Base-by-base conservation (phyloP, 345 rosid genomes). In the Linum trigynum region DNA sequence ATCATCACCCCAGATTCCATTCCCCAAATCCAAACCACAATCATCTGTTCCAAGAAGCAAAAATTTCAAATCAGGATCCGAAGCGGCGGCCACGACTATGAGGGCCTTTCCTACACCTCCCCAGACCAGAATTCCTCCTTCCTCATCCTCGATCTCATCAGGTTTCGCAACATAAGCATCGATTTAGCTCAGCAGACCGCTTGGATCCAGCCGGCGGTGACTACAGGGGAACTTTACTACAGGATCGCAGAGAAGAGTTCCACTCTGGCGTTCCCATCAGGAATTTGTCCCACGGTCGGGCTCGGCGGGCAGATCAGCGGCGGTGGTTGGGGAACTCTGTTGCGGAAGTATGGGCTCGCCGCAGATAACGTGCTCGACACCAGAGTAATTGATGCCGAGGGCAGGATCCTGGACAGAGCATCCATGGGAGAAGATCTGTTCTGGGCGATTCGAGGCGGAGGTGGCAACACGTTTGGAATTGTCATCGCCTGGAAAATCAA, bases 51-150 rank as follows among this genome's bases (percentile, higher is more conserved):
- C 62, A 17, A 7, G 10, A 59, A 35, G 9, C 62, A 17, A 14
- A 36, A 36, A 7, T 3, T 59, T 2, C 39, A 17, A 8, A 4
- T 59, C 15, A 59, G 62, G 36, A 35, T 36, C 62, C 8, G 62
- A 35, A 59, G 62, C 39, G 62, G 62, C 39, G 62, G 62, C 40
- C 62, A 59, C 39, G 62, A 59, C 39, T 59, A 32, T 36, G 62
- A 59, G 37, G 62, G 65, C 40, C 62, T 59, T 6, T 59, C 62
- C 39, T 59, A 59, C 39, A 12, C 39, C 39, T 59, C 62, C 39
- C 5, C 39, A 5, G 14, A 23, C 32, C 32, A 23, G 0, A 23
- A 23, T 23, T 48, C 53, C 16, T 12, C 58, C 58, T 59, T 59
- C 14, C 39, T 59, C 15, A 4, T 59, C 38, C 62, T 59, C 4